Base-by-base conservation (phyloP, 306 rosid genomes). In the Rosa multiflora region DNA sequence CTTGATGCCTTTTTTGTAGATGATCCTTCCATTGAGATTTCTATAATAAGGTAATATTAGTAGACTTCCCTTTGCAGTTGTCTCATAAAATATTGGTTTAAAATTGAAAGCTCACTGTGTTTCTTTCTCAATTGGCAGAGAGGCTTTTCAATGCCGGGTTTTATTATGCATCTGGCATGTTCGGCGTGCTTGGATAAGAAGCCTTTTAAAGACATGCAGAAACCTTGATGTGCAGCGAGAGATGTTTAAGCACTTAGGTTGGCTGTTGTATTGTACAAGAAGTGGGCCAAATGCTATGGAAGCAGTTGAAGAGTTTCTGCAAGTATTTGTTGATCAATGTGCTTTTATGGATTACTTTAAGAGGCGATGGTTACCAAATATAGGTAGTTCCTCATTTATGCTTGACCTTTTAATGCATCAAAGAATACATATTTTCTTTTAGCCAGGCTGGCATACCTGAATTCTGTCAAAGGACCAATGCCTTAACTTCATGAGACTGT, bases 281-380 rank as follows among this genome's bases (percentile, higher is more conserved):
- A 82, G 83, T 78, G 90, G 92, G 79, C 84, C 86, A 67, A 85
- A 76, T 87, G 78, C 88, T 70, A 73, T 77, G 84, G 94, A 82
- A 78, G 87, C 88, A 51, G 71, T 90, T 81, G 97, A 90, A 79
- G 96, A 92, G 87, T 84, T 92, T 78, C 84, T 82, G 94, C 90
- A 90, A 85, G 85, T 88, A 76, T 92, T 92, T 89, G 89, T 91
- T 69, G 97, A 92, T 83, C 97, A 92, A 70, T 74, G 86, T 84
- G 84, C 78, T 67, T 90, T 90, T 85, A 84, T 88, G 85, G 89
- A 90, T 86, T 87, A 90, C 83, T 89, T 92, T 78, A 92, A 84
- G 87, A 85, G 83, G 59, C 88, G 79, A 9, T 89, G 91, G 92
- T 85, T 86, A 67, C 80, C 92, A 62, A 84, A 76, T 76, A 76